These are phyloP conservation scores for Exophiala alcalophila DNA, from an alignment of 2,329 filamentous ascomycete species.

Conservation along the genomic window DNA sequence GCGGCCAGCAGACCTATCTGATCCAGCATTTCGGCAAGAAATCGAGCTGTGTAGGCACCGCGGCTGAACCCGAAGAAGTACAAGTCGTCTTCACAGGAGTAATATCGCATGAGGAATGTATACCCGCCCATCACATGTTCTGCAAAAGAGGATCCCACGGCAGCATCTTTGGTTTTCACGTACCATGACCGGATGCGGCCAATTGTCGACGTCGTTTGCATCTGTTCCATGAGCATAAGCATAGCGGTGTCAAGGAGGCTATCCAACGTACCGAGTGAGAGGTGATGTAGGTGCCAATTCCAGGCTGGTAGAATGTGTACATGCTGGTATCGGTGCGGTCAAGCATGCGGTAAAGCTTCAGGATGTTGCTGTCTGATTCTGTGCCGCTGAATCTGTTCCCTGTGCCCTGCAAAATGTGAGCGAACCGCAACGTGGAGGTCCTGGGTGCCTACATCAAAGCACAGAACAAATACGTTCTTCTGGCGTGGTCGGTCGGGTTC, in stretches of 20 bases:
- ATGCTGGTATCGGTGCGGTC: conserved; percentile 26
- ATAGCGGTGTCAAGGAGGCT: not conserved
- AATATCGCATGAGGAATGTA: conserved; percentile 73
- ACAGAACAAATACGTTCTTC: conserved; percentile 25
- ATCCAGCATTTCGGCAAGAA: conserved; percentile 80
- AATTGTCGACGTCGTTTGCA: conserved; percentile 46
- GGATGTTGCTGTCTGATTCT: conserved; percentile 46
- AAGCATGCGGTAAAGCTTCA: conserved; percentile 45
- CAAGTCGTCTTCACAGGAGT: conserved; percentile 58
- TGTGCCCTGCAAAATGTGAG: conserved; percentile 41
- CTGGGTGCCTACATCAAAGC: conserved; percentile 24
- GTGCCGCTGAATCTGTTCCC: conserved; percentile 46
- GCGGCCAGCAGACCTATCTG: conserved; percentile 74
- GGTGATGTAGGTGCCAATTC: conserved; percentile 63
- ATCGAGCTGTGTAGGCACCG: conserved; percentile 70
- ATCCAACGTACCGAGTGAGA: conserved; percentile 47
- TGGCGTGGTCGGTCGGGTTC: conserved; percentile 8
- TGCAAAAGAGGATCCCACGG: conserved; percentile 75
- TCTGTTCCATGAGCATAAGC: conserved; percentile 4
- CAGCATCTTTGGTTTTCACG: conserved; percentile 67
- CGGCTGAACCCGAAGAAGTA: conserved; percentile 74
- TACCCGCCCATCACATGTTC: conserved; percentile 82
- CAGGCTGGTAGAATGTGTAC: conserved; percentile 30
- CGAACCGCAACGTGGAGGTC: conserved; percentile 1
- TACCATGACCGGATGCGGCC: conserved; percentile 53